Base-by-base conservation (phyloP, 169 alveolate genomes). In the Cryptosporidium baileyi region DNA sequence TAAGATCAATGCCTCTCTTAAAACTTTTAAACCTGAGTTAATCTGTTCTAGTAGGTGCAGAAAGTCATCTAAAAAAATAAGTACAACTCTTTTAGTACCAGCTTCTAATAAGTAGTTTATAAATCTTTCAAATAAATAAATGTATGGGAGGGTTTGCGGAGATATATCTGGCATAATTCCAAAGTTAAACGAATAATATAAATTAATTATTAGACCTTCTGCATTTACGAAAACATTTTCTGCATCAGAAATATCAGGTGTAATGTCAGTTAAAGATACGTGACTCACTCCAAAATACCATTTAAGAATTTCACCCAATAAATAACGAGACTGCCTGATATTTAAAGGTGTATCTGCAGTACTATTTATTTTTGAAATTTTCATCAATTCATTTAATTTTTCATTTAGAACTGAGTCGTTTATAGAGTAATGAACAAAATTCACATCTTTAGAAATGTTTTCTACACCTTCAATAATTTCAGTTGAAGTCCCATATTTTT, bases 201-300 rank as follows among this genome's bases (percentile, higher is more conserved):
- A 40, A 38, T 74, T 52, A 30, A 74, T 51, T 19, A 74, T 8
- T 36, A 74, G 59, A 28, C 85, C 85, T 6, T 74, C 85, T 36
- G 60, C 85, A 40, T 61, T 51, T 17, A 74, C 85, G 54, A 74
- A 74, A 2, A 74, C 85, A 51, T 74, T 74, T 41, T 74, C 85
- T 9, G 85, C 63, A 59, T 74, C 85, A 3, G 85, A 51, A 17
- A 74, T 54, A 74, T 74, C 85, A 24, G 85, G 85, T 26, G 85
- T 74, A 26, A 74, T 59, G 15, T 74, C 85, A 52, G 43, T 51
- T 54, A 52, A 22, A 4, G 85, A 74, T 13, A 74, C 85, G 11
- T 51, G 65, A 54, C 34, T 54, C 24, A 32, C 28, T 4, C 85
- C 67, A 54, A 74, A 74, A 54, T 74, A 74, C 85, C 85, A 74